A percentile compares a stretch with the other conserved stretches of the same genome.
These are phyloP conservation scores for Colletotrichum orchidophilum DNA, from an alignment of 2,329 filamentous ascomycete genomes.

Conservation along the genomic window DNA sequence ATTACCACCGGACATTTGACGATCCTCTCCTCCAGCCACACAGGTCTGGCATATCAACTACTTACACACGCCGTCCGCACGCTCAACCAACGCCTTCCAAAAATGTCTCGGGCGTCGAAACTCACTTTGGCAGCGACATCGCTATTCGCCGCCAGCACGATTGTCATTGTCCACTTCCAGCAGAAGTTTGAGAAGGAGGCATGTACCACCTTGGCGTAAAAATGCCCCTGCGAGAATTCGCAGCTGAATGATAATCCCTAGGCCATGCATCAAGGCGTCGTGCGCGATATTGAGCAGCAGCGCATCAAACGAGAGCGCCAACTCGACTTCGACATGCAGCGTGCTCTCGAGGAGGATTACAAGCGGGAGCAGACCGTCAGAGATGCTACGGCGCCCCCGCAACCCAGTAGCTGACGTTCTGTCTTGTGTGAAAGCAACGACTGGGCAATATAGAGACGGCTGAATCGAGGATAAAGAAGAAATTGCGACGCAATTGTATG, in stretches of 20 bases:
- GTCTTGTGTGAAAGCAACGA: background rate
- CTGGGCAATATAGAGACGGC: background rate
- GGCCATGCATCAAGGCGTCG: conserved; percentile 96
- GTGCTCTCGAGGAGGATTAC: conserved; percentile 86
- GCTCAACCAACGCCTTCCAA: conserved; percentile 8
- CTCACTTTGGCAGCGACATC: conserved; percentile 83
- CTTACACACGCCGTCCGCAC: background rate
- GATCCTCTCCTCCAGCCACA: background rate
- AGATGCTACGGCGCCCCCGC: conserved; percentile 43
- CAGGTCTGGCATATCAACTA: background rate
- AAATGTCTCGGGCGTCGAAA: conserved; percentile 92
- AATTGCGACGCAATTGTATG: background rate
- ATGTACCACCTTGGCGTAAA: background rate
- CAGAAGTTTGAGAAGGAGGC: conserved; percentile 74
- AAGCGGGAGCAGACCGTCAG: conserved; percentile 85
- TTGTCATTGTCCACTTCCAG: conserved; percentile 88
- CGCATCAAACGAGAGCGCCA: conserved; percentile 89
- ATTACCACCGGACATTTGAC: background rate
- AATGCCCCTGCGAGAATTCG: background rate
- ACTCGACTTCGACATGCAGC: conserved; percentile 94
- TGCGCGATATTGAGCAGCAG: conserved; percentile 95
- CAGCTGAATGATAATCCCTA: conserved; percentile 45
- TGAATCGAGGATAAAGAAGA: background rate
- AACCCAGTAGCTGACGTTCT: background rate
- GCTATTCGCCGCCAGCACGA: conserved; percentile 77